phyloP scores from a whole-genome alignment of 179 eudicot genomes.

The Gypsophila paniculata region DNA sequence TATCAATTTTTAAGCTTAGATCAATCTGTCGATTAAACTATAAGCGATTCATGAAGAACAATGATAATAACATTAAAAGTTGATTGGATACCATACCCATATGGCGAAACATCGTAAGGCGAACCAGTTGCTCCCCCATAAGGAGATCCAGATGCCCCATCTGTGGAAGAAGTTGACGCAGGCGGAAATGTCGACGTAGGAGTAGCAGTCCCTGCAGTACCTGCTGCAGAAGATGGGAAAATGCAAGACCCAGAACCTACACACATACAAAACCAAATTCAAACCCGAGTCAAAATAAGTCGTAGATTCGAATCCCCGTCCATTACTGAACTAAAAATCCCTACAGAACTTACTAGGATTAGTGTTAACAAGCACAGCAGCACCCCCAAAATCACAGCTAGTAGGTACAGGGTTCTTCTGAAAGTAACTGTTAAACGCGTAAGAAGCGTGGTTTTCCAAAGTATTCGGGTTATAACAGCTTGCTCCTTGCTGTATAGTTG shows the following conservation, averaged over 20 bases:
- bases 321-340: background rate
- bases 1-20: too few species aligned
- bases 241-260: slow-evolving; percentile 75
- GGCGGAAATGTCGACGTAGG: slow-evolving; percentile 29
- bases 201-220: slow-evolving; percentile 17
- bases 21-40: too few species aligned
- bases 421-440: slow-evolving; percentile 80
- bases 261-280: slow-evolving; percentile 11
- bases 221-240: slow-evolving; percentile 47
- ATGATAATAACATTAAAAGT: background rate
- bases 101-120: slow-evolving; percentile 27
- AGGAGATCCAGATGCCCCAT: slow-evolving; percentile 22
- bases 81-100: slow-evolving; percentile 28
- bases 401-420: slow-evolving; percentile 67
- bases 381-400: slow-evolving; percentile 88
- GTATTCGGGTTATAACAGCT: slow-evolving; percentile 71
- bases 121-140: slow-evolving; percentile 27
- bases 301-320: too few species aligned
- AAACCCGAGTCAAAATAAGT: too few species aligned
- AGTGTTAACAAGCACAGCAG: slow-evolving; percentile 49
- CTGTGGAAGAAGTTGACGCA: slow-evolving; percentile 23
- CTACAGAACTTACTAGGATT: slow-evolving; percentile 72
- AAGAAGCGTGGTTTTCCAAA: slow-evolving; percentile 75
- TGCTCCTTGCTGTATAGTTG: slow-evolving; percentile 61
- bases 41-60: too few species aligned